Percentiles rank a stretch among this genome's conserved stretches.
These are phyloP conservation scores for Kazachstania sp. DNA, from an alignment of 1,139 yeast species.

Conservation along the genomic window DNA sequence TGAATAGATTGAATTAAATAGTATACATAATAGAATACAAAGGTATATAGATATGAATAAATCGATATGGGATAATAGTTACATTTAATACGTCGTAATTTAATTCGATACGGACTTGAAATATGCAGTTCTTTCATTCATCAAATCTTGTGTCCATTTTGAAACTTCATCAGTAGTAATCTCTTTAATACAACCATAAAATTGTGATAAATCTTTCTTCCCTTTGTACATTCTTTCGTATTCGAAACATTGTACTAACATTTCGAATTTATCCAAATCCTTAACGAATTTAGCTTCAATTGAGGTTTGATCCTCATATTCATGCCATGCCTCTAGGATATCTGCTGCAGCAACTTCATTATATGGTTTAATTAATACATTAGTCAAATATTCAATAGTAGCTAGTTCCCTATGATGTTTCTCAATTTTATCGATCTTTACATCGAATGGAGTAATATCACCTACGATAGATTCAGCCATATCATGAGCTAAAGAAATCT, in stretches of 20 bases:
- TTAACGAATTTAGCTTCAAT: constrained; percentile 84
- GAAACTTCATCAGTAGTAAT: constrained; percentile 69
- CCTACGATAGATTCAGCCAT: constrained; percentile 93
- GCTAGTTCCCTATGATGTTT: constrained; percentile 76
- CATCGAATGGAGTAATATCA: constrained; percentile 84
- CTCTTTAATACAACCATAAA: constrained; percentile 52
- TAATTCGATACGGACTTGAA: constrained; percentile 3
- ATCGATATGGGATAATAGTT: neutral
- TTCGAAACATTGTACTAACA: constrained; percentile 84
- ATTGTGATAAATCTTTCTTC: constrained; percentile 53
- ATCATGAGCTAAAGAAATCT: constrained; percentile 85
- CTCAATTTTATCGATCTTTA: constrained; percentile 49
- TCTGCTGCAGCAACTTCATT: constrained; percentile 58
- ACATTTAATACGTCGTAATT: too few species aligned
- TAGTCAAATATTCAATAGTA: constrained; percentile 61
- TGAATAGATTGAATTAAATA: neutral
- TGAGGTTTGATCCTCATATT: constrained; percentile 77
- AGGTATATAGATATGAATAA: neutral
- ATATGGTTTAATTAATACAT: constrained; percentile 50
- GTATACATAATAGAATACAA: neutral
- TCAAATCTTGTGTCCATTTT: constrained; percentile 59
- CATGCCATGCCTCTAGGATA: constrained; percentile 71
- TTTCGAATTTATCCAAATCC: constrained; percentile 90
- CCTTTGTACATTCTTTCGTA: constrained; percentile 62
- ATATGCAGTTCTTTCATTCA: constrained; percentile 46